Evolutionary conservation across 305 asterid species (phyloP).

Genomic region (Fraxinus velutina): DNA sequence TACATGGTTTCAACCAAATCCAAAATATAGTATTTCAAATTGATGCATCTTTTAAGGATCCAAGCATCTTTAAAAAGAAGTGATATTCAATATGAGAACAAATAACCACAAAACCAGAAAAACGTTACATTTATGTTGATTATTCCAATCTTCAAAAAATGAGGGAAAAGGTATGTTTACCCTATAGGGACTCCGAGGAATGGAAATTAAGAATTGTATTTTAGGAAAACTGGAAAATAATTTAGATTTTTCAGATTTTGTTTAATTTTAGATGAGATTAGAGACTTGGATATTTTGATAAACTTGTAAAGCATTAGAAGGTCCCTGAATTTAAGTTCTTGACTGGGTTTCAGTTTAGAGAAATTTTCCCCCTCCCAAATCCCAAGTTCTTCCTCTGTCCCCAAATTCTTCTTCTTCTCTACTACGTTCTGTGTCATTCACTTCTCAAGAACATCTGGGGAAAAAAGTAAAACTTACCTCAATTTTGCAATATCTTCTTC

Average conservation of each 20-base stretch:
- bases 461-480: conserved; percentile 34
- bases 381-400: neutral
- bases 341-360: neutral
- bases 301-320: neutral
- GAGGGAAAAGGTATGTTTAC: neutral
- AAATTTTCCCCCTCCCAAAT: neutral
- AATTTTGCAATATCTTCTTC: conserved; percentile 68
- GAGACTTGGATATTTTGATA: neutral
- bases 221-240: neutral
- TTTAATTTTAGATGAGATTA: neutral
- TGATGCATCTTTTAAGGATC: neutral
- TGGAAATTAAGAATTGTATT: neutral
- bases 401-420: neutral
- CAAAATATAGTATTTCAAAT: neutral
- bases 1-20: neutral
- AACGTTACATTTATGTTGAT: neutral
- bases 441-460: neutral
- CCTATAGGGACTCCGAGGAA: neutral
- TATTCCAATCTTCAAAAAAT: neutral
- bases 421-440: neutral
- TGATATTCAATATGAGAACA: neutral
- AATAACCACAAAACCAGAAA: neutral
- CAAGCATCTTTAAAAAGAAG: neutral
- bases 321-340: neutral
- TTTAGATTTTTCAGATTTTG: neutral